These are phyloP conservation scores for Aspergillus sclerotialis DNA, from an alignment of 2,329 filamentous ascomycete genomes.

Conservation along the genomic window DNA sequence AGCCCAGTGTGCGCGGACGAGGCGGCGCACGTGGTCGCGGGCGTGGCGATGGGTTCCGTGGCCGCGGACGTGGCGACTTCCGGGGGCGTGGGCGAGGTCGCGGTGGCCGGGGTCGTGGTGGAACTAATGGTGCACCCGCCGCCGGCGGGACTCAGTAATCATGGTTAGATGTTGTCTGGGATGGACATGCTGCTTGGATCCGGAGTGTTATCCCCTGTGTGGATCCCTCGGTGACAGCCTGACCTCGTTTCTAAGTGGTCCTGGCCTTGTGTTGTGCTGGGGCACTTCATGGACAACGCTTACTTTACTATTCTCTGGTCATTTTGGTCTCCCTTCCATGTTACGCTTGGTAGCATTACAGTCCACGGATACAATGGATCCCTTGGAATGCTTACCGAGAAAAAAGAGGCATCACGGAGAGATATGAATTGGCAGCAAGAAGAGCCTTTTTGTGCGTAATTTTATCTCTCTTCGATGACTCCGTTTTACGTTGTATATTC, in stretches of 20 bases:
- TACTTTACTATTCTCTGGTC: conserved; percentile 4
- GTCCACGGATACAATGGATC: conserved; percentile 32
- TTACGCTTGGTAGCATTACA: conserved; percentile 24
- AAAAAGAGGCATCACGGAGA: conserved; percentile 6
- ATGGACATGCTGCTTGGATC: conserved; percentile 2
- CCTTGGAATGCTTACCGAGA: conserved; percentile 13
- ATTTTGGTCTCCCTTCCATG: conserved; percentile 7
- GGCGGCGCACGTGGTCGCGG: conserved; percentile 27
- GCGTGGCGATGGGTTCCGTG: conserved; percentile 30
- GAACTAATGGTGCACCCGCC: conserved; percentile 18
- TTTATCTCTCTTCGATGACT: conserved; percentile 13
- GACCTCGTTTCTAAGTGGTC: too few species aligned
- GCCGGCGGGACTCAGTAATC: conserved; percentile 11
- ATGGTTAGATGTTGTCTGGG: too few species aligned
- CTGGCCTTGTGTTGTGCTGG: too few species aligned
- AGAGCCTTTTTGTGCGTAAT: too few species aligned
- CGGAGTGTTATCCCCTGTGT: too few species aligned
- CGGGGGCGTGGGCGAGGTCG: conserved; percentile 33
- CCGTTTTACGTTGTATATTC: conserved; percentile 6
- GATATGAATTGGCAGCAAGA: neutral
- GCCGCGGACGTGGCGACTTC: conserved; percentile 29
- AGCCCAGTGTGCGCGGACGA: conserved; percentile 29
- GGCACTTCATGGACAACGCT: too few species aligned
- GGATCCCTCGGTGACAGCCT: too few species aligned
- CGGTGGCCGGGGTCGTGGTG: conserved; percentile 23